A percentile compares a stretch with the other conserved stretches of the same genome.
These are phyloP conservation scores for Homolaphlyctis polyrhiza DNA, from an alignment of 371 early-diverging fungal genomes.

Conservation along the genomic window DNA sequence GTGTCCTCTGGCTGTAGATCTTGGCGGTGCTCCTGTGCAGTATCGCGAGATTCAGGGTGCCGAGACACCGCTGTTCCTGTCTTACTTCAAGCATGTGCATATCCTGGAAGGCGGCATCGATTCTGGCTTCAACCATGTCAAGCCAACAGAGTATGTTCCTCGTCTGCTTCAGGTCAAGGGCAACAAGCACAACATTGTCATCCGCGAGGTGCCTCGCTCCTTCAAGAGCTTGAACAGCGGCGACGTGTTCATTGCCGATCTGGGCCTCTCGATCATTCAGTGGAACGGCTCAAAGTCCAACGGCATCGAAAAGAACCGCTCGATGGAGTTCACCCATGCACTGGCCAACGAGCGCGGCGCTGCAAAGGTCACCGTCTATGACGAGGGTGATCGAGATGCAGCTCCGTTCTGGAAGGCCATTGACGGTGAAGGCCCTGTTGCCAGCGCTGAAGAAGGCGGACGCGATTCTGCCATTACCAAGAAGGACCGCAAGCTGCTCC, in stretches of 20 bases:
- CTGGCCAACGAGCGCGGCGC: conserved; percentile 61
- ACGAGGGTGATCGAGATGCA: conserved; percentile 61
- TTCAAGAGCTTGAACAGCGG: conserved; percentile 59
- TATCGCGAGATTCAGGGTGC: conserved; percentile 71
- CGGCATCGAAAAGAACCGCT: conserved; percentile 69
- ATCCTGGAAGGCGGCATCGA: conserved; percentile 69
- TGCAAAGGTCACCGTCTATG: conserved; percentile 62
- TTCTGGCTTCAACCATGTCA: conserved; percentile 73
- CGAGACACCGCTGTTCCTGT: conserved; percentile 62
- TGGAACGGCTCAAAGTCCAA: conserved; percentile 67
- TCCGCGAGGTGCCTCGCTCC: conserved; percentile 59
- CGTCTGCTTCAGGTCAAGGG: conserved; percentile 69
- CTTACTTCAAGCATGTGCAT: conserved; percentile 52
- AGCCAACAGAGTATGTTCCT: conserved; percentile 43
- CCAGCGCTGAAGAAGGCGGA: conserved; percentile 33
- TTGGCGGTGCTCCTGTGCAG: conserved; percentile 66
- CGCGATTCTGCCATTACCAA: conserved; percentile 11
- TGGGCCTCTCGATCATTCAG: conserved; percentile 62
- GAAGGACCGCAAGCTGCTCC: conserved; percentile 45
- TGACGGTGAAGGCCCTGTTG: conserved; percentile 59
- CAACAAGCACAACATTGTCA: conserved; percentile 34
- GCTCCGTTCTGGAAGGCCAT: conserved; percentile 59
- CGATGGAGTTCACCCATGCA: conserved; percentile 61
- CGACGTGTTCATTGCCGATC: conserved; percentile 75
- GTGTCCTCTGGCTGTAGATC: conserved; percentile 25